Evolutionary conservation across 306 rosid genomes (phyloP), one percentile per base, ranked within the genome.

Genomic region (Cucumis cinereus): DNA sequence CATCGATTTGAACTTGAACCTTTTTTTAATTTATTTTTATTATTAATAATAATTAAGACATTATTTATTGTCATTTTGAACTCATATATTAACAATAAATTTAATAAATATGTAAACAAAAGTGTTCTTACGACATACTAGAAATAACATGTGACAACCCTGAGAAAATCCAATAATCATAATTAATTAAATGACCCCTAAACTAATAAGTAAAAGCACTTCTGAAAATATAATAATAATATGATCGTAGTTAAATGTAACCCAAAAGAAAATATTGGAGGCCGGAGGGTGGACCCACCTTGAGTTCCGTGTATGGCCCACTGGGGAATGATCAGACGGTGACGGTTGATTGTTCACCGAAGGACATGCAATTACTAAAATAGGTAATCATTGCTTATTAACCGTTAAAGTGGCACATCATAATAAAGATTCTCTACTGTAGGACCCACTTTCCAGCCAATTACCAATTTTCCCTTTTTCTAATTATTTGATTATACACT

Each of bases 341-440:
- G 26, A 30, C 5, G 1, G 17, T 49, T 50, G 19, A 47, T 22
- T 47, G 23, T 47, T 8, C 74, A 68, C 74, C 74, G 2, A 35
- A 17, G 71, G 24, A 64, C 71, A 64, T 38, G 20, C 74, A 43
- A 23, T 63, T 69, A 22, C 36, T 69, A 43, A 43, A 47, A 69
- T 16, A 45, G n/a, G 23, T 24, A 47, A 70, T 70, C 57, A 70
- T 70, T 24, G 23, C 17, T 70, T 15, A 70, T 8, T 49, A 70
- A 47, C 43, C 23, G 59, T 71, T 45, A 71, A 71, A 71, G 58
- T 43, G 41, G 59, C 59, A 71, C 75, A 69, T 69, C 74, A 45
- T 23, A 45, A 45, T 43, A 12, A 63, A 35, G 24, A n/a, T 10
- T 38, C 30, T 10, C 10, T 10, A 3, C 7, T 1, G 1, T 1